Evolutionary conservation across 2,329 filamentous ascomycete genomes (phyloP).

Genomic region (Calonectria pauciramosa): DNA sequence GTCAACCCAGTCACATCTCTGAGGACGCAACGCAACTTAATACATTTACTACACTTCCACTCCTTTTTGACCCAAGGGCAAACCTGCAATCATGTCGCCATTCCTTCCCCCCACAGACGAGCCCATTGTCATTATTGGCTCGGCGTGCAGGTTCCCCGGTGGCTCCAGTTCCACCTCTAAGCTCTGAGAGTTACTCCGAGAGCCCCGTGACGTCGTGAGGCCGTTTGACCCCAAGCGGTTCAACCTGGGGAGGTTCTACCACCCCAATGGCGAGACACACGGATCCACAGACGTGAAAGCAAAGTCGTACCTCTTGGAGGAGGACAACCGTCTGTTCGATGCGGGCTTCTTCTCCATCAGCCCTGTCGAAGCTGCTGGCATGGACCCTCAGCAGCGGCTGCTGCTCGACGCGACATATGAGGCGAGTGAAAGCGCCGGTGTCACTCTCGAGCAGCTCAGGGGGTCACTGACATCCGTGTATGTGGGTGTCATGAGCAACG

Average conservation of each 20-base stretch:
- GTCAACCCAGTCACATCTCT: neutral
- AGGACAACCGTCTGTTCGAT: slow-evolving; percentile 35
- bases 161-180: neutral
- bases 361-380: slow-evolving; percentile 36
- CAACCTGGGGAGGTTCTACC: slow-evolving; percentile 32
- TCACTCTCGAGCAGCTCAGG: slow-evolving; percentile 1
- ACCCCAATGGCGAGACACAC: slow-evolving; percentile 37
- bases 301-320: slow-evolving; percentile 39
- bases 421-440: slow-evolving; percentile 18
- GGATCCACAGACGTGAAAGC: slow-evolving; percentile 46
- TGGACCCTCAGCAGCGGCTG: slow-evolving; percentile 51
- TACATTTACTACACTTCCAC: neutral
- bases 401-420: slow-evolving; percentile 55
- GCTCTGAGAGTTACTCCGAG: neutral
- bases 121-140: neutral
- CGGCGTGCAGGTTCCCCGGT: neutral
- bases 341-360: slow-evolving; percentile 38
- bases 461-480: slow-evolving; percentile 35
- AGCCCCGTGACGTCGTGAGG: neutral
- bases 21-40: neutral
- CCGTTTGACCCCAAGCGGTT: slow-evolving; percentile 23
- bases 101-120: neutral
- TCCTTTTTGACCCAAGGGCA: neutral
- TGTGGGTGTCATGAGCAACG: slow-evolving; percentile 46
- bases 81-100: neutral